A percentile compares a stretch with the other conserved stretches of the same genome.
Evolutionary conservation across 2,329 filamentous ascomycete species (phyloP).

Genomic region (Beauveria pseudobassiana): DNA sequence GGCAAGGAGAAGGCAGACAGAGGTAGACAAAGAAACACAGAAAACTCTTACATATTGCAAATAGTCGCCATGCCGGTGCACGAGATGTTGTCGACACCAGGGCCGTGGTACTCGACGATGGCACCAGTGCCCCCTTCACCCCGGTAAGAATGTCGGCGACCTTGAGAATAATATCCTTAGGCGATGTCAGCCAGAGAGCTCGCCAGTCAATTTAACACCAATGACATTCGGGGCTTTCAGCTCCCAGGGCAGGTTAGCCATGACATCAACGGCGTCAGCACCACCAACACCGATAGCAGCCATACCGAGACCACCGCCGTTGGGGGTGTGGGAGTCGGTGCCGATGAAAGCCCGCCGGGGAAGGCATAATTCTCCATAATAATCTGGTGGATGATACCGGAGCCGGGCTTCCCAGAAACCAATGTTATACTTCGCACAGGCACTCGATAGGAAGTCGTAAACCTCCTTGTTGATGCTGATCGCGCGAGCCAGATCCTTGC

Average conservation of each 20-base stretch:
- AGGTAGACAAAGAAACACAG: neutral
- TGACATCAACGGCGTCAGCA: slow-evolving; percentile 97
- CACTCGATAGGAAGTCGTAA: slow-evolving; percentile 90
- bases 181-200: slow-evolving; percentile 82
- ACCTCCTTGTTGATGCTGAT: slow-evolving; percentile 97
- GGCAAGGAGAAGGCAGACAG: neutral
- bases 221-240: slow-evolving; percentile 96
- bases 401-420: slow-evolving; percentile 99
- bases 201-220: slow-evolving; percentile 88
- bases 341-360: slow-evolving; percentile 96
- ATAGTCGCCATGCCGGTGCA: slow-evolving; percentile 58
- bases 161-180: slow-evolving; percentile 97
- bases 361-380: slow-evolving; percentile 98
- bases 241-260: slow-evolving; percentile 96
- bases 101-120: slow-evolving; percentile 70
- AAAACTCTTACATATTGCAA: slow-evolving; percentile 47
- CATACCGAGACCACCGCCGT: slow-evolving; percentile 94
- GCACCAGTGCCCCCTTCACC: slow-evolving; percentile 96
- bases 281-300: slow-evolving; percentile 93
- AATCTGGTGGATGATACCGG: slow-evolving; percentile 99
- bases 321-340: slow-evolving; percentile 96
- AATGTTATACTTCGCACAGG: slow-evolving; percentile 99
- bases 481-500: slow-evolving; percentile 87
- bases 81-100: slow-evolving; percentile 60
- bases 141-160: slow-evolving; percentile 91